phyloP scores from a whole-genome alignment of 31 red algal genomes.

The Odonthalia washingtoniensis region DNA sequence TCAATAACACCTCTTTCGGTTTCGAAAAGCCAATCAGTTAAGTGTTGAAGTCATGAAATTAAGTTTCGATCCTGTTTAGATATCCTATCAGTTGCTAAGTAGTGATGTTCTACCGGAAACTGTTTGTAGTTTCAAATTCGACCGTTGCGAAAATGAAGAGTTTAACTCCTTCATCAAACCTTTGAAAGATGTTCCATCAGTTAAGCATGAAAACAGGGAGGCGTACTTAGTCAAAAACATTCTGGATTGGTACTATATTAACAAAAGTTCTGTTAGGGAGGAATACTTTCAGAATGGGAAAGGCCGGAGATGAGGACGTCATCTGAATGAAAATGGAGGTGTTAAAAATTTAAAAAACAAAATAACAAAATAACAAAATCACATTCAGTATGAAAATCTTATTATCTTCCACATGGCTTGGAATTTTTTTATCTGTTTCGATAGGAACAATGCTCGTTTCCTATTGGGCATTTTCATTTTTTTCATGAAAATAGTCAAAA shows the following conservation, averaged over 20 bases:
- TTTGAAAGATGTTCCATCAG: slow-evolving; percentile 17
- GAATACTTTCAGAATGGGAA: slow-evolving; percentile 39
- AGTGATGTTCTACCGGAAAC: not conserved
- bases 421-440: too few relatives aligned
- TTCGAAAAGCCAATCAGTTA: not conserved
- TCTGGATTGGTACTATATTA: slow-evolving; percentile 10
- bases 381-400: too few relatives aligned
- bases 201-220: slow-evolving; percentile 1
- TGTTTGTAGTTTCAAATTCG: not conserved
- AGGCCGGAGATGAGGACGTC: too few relatives aligned
- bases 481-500: too few relatives aligned
- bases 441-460: too few relatives aligned
- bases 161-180: not conserved
- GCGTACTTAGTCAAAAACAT: slow-evolving; percentile 46
- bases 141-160: not conserved
- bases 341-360: too few relatives aligned
- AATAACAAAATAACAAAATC: too few relatives aligned
- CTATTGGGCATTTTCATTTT: too few relatives aligned
- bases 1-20: slow-evolving; percentile 44
- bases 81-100: slow-evolving; percentile 13
- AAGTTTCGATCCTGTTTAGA: slow-evolving; percentile 11
- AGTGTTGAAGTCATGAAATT: slow-evolving; percentile 17
- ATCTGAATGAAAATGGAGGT: too few relatives aligned
- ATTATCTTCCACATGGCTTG: too few relatives aligned
- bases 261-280: not conserved